Base-by-base conservation (phyloP, 208 protist genomes). In the Dictyostelium gargantuum region DNA sequence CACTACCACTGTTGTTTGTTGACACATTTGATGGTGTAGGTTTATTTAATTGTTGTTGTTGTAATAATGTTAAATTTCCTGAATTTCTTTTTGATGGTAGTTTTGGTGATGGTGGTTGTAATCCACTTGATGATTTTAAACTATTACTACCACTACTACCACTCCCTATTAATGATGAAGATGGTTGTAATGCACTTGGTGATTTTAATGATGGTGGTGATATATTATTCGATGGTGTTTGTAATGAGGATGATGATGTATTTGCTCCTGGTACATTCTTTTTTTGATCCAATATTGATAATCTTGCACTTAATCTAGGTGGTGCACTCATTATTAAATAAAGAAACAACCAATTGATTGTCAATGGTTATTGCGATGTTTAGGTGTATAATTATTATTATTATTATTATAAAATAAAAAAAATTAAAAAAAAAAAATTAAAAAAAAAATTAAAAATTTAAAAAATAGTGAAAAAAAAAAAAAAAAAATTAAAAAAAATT, bases 231-330 rank as follows among this genome's bases (percentile, higher is more conserved):
- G 54, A 61, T 73, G n/a, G 23, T 29, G 61, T 10, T 29, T 8
- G 11, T 19, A 26, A 15, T 42, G 72, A 21, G 29, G 72, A 1
- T 54, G 42, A 15, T 26, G 42, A 54, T 10, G 58, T 29, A 32
- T 0, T 9, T 26, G 66, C 11, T 2, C 6, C 23, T 32, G 26
- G 1, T 26, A 1, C 19, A 13, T 17, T 26, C 35, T 74, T 74
- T 50, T 89, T 89, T 35, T 63, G 56, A 89, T 89, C 82, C 4
- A 89, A 58, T 19, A 89, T 17, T 29, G 82, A 89, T 66, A 52
- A 32, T 79, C 70, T 76, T 19, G 82, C 82, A 79, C 82, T 89
- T 42, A 89, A 29, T 79, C 82, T 75, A 26, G 82, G 82, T 68
- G 63, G 63, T 70, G 63, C 63, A 70, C 63, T 70, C 63, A 70